These are phyloP conservation scores for Zelopaecilomyces penicillatus DNA, from an alignment of 2,329 filamentous ascomycete genomes.

Conservation along the genomic window DNA sequence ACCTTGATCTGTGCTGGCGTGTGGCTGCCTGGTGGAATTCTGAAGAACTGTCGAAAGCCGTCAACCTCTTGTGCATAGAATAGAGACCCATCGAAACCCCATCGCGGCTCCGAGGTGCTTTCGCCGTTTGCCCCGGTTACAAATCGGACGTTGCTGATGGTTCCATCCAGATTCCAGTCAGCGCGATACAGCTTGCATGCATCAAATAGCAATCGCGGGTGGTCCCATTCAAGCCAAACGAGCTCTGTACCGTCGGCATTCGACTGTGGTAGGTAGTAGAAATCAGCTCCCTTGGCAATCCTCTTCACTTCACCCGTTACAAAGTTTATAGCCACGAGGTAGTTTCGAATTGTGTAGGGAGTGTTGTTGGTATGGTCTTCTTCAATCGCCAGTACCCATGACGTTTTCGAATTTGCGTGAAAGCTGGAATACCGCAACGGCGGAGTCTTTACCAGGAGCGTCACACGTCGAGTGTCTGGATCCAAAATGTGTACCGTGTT, in stretches of 20 bases:
- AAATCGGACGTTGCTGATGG: slow-evolving; percentile 21
- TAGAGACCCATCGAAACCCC: slow-evolving; percentile 39
- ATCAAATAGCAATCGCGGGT: slow-evolving; percentile 45
- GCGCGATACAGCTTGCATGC: slow-evolving; percentile 36
- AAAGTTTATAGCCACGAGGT: slow-evolving; percentile 31
- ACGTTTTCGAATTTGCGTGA: slow-evolving; percentile 26
- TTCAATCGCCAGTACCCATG: slow-evolving; percentile 42
- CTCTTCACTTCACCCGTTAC: slow-evolving; percentile 32
- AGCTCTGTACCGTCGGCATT: slow-evolving; percentile 36
- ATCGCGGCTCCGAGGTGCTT: slow-evolving; percentile 41
- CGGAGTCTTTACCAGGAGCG: slow-evolving; percentile 21
- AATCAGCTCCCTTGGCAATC: slow-evolving; percentile 38
- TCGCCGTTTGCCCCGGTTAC: slow-evolving; percentile 35
- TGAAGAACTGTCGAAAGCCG: slow-evolving; percentile 40
- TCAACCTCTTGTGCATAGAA: slow-evolving; percentile 39
- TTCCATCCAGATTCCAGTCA: slow-evolving; percentile 28
- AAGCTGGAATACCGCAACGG: slow-evolving; percentile 39
- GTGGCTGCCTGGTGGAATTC: slow-evolving; percentile 20
- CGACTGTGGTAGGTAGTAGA: slow-evolving; percentile 43
- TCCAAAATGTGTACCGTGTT: slow-evolving; percentile 35
- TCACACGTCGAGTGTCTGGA: slow-evolving; percentile 26
- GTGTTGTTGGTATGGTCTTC: slow-evolving; percentile 38
- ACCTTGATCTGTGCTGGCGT: slow-evolving; percentile 23
- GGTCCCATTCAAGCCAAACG: slow-evolving; percentile 47
- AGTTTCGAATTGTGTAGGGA: slow-evolving; percentile 26